Evolutionary conservation across 2,329 filamentous ascomycete genomes (phyloP).

Genomic region (Trichoderma atroviride): DNA sequence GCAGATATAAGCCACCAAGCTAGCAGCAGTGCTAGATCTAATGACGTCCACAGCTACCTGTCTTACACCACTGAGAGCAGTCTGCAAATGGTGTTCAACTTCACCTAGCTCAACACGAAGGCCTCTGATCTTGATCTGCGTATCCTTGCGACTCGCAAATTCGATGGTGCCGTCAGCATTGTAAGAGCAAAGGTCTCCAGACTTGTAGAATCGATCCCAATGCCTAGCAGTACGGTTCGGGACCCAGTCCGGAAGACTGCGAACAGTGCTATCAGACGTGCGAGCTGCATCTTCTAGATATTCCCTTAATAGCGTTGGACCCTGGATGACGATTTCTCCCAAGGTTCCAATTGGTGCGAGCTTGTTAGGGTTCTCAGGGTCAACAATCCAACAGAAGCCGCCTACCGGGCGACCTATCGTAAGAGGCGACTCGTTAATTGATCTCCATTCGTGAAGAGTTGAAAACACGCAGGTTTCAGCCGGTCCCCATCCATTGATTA

Average conservation of each 20-base stretch:
- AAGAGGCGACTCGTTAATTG: slow-evolving; percentile 18
- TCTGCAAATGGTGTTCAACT: slow-evolving; percentile 26
- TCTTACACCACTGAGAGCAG: neutral
- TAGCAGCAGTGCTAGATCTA: neutral
- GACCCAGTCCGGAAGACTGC: slow-evolving; percentile 12
- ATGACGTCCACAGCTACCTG: slow-evolving; percentile 25
- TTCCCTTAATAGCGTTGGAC: slow-evolving; percentile 23
- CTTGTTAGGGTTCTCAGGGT: slow-evolving; percentile 17
- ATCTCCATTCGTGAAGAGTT: slow-evolving; percentile 26
- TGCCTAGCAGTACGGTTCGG: neutral
- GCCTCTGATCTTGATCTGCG: slow-evolving; percentile 21
- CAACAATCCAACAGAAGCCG: slow-evolving; percentile 23
- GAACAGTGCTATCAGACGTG: neutral
- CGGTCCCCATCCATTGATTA: slow-evolving; percentile 32
- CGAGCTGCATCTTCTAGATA: slow-evolving; percentile 24
- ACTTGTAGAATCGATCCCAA: slow-evolving; percentile 25
- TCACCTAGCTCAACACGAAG: slow-evolving; percentile 26
- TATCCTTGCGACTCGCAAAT: slow-evolving; percentile 20
- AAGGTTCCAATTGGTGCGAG: slow-evolving; percentile 20
- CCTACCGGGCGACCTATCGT: slow-evolving; percentile 24
- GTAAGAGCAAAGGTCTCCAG: slow-evolving; percentile 22
- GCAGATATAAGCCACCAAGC: slow-evolving; percentile 23
- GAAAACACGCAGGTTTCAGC: slow-evolving; percentile 28
- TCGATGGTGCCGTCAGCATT: slow-evolving; percentile 24
- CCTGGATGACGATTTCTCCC: slow-evolving; percentile 27